Percentiles rank a stretch among this genome's conserved stretches.
These are phyloP conservation scores for Choiromyces venosus DNA, from an alignment of 495 filamentous ascomycete genomes.

Conservation along the genomic window DNA sequence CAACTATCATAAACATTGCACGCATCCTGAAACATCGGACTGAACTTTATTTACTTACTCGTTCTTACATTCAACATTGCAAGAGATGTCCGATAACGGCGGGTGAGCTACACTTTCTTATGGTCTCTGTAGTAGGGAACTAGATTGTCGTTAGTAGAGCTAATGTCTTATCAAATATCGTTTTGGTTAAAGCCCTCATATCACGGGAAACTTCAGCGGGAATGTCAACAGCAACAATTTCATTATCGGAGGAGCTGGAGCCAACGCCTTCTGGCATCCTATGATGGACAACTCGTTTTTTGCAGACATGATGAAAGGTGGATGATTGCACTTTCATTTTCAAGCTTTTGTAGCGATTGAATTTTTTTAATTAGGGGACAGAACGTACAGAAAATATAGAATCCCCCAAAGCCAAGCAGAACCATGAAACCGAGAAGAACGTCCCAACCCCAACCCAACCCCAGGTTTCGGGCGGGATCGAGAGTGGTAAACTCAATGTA, in stretches of 20 bases:
- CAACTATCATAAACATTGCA: background rate
- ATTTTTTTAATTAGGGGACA: background rate
- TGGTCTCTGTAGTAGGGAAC: too few relatives aligned
- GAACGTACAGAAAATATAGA: background rate
- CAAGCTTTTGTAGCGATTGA: too few relatives aligned
- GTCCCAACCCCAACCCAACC: background rate
- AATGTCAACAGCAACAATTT: background rate
- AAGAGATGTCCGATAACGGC: background rate
- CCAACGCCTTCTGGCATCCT: background rate
- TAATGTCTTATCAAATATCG: background rate
- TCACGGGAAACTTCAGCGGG: background rate
- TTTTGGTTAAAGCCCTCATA: background rate
- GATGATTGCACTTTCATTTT: background rate
- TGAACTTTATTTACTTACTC: background rate
- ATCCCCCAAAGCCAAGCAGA: background rate
- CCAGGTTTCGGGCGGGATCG: background rate
- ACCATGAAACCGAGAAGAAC: too few relatives aligned
- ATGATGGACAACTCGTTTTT: too few relatives aligned
- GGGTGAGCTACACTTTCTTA: background rate
- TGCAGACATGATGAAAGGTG: too few relatives aligned
- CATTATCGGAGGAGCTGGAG: background rate
- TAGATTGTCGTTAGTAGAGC: background rate
- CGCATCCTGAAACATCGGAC: too few relatives aligned
- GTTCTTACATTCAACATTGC: background rate
- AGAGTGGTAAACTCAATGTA: background rate